phyloP scores from a whole-genome alignment of 208 protist species.

The Herpetomonas samuelpessoai region DNA sequence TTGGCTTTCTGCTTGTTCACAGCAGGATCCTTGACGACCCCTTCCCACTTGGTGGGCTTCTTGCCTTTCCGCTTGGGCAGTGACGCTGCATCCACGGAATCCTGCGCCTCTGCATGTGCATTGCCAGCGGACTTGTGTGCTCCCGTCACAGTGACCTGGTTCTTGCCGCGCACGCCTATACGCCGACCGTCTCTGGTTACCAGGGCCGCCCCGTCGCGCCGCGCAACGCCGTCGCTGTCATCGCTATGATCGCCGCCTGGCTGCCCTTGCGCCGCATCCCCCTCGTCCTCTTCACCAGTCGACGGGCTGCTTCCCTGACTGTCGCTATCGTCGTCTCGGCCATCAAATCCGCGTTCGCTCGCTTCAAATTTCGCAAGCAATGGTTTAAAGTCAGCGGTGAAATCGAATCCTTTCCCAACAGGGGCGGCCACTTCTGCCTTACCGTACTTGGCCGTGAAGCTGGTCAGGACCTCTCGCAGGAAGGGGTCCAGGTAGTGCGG shows the following conservation, averaged over 20 bases:
- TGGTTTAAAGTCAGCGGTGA: conserved; percentile 41
- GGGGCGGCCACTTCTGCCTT: conserved; percentile 14
- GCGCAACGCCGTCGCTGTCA: neutral
- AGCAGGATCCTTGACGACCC: conserved; percentile 25
- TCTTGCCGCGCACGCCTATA: conserved; percentile 42
- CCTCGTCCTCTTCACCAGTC: conserved; percentile 4
- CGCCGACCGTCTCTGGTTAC: conserved; percentile 60
- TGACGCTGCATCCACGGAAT: neutral
- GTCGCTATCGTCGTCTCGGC: conserved; percentile 15
- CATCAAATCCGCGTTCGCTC: conserved; percentile 28
- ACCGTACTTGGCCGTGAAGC: conserved; percentile 71
- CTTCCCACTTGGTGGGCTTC: conserved; percentile 65
- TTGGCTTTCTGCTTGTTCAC: conserved; percentile 32
- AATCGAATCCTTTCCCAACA: conserved; percentile 39
- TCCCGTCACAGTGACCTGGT: conserved; percentile 1
- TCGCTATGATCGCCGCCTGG: neutral
- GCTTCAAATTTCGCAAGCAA: conserved; percentile 45
- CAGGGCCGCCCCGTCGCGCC: conserved; percentile 28
- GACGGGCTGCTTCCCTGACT: conserved; percentile 2
- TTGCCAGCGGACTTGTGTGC: neutral
- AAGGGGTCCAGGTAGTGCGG: conserved; percentile 88
- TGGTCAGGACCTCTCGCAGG: conserved; percentile 66
- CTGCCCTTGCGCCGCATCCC: conserved; percentile 10
- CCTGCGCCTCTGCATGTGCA: conserved; percentile 5
- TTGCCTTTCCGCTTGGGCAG: conserved; percentile 45